These are phyloP conservation scores for Didymella pomorum DNA, from an alignment of 2,329 filamentous ascomycete genomes.

Conservation along the genomic window DNA sequence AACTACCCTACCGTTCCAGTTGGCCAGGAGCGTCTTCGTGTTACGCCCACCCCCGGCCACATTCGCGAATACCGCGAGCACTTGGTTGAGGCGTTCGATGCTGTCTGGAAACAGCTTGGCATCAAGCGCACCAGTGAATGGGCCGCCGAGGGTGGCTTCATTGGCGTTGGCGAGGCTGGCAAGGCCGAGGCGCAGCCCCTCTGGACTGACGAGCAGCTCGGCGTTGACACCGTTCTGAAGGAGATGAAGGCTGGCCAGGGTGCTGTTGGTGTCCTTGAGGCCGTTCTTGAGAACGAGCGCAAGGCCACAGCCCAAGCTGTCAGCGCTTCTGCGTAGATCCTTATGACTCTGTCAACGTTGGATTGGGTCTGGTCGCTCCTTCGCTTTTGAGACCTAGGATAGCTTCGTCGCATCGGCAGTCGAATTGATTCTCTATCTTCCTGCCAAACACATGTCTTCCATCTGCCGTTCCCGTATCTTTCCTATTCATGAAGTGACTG, in stretches of 20 bases:
- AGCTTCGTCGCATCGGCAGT: slow-evolving; percentile 15
- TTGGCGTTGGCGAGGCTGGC: slow-evolving; percentile 83
- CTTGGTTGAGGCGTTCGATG: slow-evolving; percentile 82
- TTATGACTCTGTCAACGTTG: background rate
- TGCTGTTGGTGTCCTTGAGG: slow-evolving; percentile 57
- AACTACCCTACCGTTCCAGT: slow-evolving; percentile 98
- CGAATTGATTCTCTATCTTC: slow-evolving; percentile 14
- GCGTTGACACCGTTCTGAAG: slow-evolving; percentile 63
- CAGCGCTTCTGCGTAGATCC: slow-evolving; percentile 51
- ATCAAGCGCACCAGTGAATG: slow-evolving; percentile 95
- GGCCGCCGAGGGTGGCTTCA: slow-evolving; percentile 89
- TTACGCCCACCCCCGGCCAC: slow-evolving; percentile 96
- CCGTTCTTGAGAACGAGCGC: slow-evolving; percentile 57
- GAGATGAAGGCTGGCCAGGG: slow-evolving; percentile 63
- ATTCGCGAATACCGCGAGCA: slow-evolving; percentile 83
- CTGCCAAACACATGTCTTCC: slow-evolving; percentile 1
- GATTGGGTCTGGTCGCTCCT: slow-evolving; percentile 43
- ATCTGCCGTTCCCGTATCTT: background rate
- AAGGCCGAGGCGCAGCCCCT: slow-evolving; percentile 72
- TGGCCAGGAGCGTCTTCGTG: slow-evolving; percentile 94
- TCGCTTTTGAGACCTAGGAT: slow-evolving; percentile 36
- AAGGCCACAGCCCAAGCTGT: slow-evolving; percentile 54
- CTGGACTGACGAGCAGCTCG: slow-evolving; percentile 91
- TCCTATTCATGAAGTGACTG: background rate
- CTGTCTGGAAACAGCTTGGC: slow-evolving; percentile 85